These are phyloP conservation scores for Pythium phragmiticola DNA, from an alignment of 352 stramenopile species.

Conservation along the genomic window DNA sequence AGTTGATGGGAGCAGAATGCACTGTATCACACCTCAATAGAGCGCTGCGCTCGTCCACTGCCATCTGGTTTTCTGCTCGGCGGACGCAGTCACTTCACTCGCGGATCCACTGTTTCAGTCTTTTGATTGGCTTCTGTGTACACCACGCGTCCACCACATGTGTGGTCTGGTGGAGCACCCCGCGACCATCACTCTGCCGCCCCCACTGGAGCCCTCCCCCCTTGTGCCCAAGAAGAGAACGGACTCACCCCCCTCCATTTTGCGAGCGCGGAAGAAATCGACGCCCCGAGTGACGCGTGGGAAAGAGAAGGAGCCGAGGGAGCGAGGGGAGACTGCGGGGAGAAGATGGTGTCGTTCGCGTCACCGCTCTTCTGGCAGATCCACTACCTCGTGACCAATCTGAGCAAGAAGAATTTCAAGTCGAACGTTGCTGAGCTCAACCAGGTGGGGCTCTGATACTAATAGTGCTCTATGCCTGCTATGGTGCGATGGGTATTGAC, in stretches of 20 bases:
- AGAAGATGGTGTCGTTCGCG: conserved; percentile 86
- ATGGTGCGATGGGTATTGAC: neutral
- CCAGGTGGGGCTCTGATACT: conserved; percentile 51
- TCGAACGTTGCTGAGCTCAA: conserved; percentile 91
- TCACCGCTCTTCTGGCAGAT: conserved; percentile 94
- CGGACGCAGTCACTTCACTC: conserved; percentile 24
- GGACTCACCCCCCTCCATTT: conserved; percentile 6
- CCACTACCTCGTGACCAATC: conserved; percentile 91
- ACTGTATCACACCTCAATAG: conserved; percentile 16
- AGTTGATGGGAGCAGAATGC: conserved; percentile 10
- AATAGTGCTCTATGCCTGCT: neutral
- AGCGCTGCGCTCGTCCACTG: conserved; percentile 13
- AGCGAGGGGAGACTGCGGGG: neutral
- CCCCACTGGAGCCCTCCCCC: conserved; percentile 20
- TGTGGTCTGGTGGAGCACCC: conserved; percentile 11
- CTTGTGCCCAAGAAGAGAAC: conserved; percentile 11
- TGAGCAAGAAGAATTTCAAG: conserved; percentile 95
- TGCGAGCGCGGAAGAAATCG: conserved; percentile 28
- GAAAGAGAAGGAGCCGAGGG: neutral
- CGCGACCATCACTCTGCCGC: conserved; percentile 32
- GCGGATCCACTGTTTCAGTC: conserved; percentile 24
- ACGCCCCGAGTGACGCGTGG: conserved; percentile 14
- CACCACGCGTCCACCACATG: conserved; percentile 19
- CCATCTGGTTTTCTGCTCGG: conserved; percentile 13
- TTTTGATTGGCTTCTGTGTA: conserved; percentile 22